phyloP scores from a whole-genome alignment of 2,329 filamentous ascomycete species.

The Phyllosticta citrichinensis region DNA sequence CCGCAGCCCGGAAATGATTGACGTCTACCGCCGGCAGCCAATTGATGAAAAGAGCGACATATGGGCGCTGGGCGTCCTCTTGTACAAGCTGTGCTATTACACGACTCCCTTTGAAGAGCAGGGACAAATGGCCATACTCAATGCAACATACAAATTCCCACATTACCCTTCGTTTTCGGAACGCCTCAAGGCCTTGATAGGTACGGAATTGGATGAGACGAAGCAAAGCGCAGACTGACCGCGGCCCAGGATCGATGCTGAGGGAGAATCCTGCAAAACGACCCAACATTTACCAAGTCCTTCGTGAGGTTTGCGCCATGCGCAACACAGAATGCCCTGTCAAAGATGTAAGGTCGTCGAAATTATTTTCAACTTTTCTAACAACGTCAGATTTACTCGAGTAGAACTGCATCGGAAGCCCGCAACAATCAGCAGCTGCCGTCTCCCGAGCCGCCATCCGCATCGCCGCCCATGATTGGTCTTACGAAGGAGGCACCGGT shows the following conservation, averaged over 20 bases:
- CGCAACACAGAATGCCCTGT: constrained; percentile 78
- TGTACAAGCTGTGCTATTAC: constrained; percentile 99
- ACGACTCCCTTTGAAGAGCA: constrained; percentile 98
- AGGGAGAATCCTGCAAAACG: constrained; percentile 68
- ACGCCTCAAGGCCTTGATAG: constrained; percentile 78
- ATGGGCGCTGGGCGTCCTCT: constrained; percentile 86
- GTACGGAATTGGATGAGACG: constrained; percentile 40
- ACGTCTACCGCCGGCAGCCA: constrained; percentile 90
- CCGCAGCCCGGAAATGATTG: constrained; percentile 95
- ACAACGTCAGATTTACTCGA: constrained; percentile 37
- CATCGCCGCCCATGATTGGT: constrained; percentile 56
- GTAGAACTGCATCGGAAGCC: constrained; percentile 53
- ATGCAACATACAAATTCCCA: constrained; percentile 88
- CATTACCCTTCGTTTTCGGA: constrained; percentile 84
- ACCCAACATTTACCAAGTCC: constrained; percentile 89
- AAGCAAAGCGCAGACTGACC: constrained; percentile 3
- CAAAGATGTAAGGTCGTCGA: constrained; percentile 60
- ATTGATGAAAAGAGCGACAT: constrained; percentile 99
- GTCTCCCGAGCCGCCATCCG: constrained; percentile 41
- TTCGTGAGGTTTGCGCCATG: constrained; percentile 81
- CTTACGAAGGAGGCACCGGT: constrained; percentile 70
- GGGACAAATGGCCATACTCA: constrained; percentile 92
- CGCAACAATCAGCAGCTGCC: constrained; percentile 52
- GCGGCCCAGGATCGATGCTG: constrained; percentile 69
- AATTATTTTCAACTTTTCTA: constrained; percentile 12